phyloP scores from a whole-genome alignment of 176 grass and related monocot species.

The Ensete glaucum region DNA sequence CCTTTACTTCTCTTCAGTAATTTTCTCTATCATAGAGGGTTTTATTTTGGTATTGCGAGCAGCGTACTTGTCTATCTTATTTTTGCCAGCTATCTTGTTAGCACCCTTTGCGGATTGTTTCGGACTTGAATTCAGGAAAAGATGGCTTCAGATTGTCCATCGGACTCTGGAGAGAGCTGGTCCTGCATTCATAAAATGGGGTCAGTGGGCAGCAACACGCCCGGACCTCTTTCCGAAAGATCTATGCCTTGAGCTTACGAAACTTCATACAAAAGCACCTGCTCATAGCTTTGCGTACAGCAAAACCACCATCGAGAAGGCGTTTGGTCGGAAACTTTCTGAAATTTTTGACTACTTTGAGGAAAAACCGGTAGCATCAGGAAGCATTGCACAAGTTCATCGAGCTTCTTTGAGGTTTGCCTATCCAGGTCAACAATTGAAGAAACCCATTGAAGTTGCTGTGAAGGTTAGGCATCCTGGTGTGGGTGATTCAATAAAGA shows the following conservation, averaged over 20 bases:
- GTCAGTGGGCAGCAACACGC: slow-evolving; percentile 93
- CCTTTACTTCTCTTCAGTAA: slow-evolving; percentile 47
- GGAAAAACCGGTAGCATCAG: slow-evolving; percentile 85
- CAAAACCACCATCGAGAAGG: slow-evolving; percentile 68
- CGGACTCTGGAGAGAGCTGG: slow-evolving; percentile 72
- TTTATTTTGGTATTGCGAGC: slow-evolving; percentile 57
- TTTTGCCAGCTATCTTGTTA: slow-evolving; percentile 58
- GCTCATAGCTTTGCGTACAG: slow-evolving; percentile 69
- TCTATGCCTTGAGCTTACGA: slow-evolving; percentile 82
- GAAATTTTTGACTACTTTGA: slow-evolving; percentile 92
- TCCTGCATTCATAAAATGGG: slow-evolving; percentile 97
- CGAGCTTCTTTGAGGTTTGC: slow-evolving; percentile 60
- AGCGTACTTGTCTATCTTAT: slow-evolving; percentile 52
- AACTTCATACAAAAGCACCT: slow-evolving; percentile 83
- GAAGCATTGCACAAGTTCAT: slow-evolving; percentile 94
- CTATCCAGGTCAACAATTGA: slow-evolving; percentile 29
- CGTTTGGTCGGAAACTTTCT: slow-evolving; percentile 60
- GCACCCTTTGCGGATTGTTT: slow-evolving; percentile 66
- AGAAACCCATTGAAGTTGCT: slow-evolving; percentile 49
- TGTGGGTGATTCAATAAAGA: slow-evolving; percentile 86
- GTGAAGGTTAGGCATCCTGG: slow-evolving; percentile 96
- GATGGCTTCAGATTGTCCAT: slow-evolving; percentile 63
- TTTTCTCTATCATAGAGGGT: slow-evolving; percentile 52
- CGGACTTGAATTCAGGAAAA: slow-evolving; percentile 55
- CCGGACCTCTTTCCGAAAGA: slow-evolving; percentile 94